Evolutionary conservation across 768 basidiomycete species (phyloP), one percentile per base, ranked within the genome.

Genomic region (Lactarius evosmus): DNA sequence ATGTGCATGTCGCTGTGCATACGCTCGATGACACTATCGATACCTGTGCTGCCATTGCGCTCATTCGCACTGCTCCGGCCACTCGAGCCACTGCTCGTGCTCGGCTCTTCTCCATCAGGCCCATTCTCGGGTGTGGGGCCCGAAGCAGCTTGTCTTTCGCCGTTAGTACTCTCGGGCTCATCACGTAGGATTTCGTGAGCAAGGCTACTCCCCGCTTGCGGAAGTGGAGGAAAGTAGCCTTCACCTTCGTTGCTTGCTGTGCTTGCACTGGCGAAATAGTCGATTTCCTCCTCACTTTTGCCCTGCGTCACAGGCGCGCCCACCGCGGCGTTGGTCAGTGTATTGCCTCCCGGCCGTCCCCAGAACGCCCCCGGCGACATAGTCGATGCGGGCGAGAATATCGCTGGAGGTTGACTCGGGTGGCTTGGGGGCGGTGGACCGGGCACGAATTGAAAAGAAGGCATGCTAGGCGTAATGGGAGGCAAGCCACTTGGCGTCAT

Each of bases 391-490:
- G 92, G 91, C 0, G 90, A 88, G 78, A 91, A 87, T 30, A 83
- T 57, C 33, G 74, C 74, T 6, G 72, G 71, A 9, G 77, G 32
- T 25, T 52, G 74, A 59, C 74, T 70, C 5, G 78, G 63, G 9
- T 78, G 78, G 8, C 60, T 41, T 36, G 54, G 66, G 52, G 46
- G 79, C 56, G 56, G 81, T 70, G 71, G 81, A 46, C 83, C 84
- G 19, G 84, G 80, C 40, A 88, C 79, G 74, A 97, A 95, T 14
- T 86, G 87, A 76, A 97, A 98, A 6, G 93, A 86, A 1, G 96
- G 96, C 95, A 98, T 98, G 65, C 89, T 91, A 0, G 95, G 95
- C n/a, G 95, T 97, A 71, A 97, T 93, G 1, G 92, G 89, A 16
- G 91, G 91, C n/a, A 94, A 77, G 0, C 91, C 89, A 66, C 87